Evolutionary conservation across 345 rosid genomes (phyloP).

Genomic region (Abelmoschus esculentus): DNA sequence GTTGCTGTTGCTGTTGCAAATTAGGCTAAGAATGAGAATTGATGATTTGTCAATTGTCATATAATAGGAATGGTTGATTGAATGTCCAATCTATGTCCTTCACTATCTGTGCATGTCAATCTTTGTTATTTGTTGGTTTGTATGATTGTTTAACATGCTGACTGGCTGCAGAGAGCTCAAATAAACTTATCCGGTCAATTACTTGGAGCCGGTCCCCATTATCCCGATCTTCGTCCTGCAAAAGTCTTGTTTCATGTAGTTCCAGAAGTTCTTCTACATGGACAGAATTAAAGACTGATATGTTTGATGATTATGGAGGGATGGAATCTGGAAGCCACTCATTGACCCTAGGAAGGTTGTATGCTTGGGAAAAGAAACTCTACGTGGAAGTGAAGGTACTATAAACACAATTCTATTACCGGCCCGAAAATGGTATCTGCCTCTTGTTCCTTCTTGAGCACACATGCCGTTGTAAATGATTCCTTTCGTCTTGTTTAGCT

Average conservation of each 20-base stretch:
- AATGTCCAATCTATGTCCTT: background rate
- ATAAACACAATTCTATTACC: background rate
- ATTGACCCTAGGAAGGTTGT: conserved; percentile 28
- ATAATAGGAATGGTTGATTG: background rate
- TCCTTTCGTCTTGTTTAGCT: background rate
- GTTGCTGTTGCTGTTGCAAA: background rate
- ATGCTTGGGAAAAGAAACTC: conserved; percentile 47
- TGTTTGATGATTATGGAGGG: conserved; percentile 23
- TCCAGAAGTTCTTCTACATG: conserved; percentile 27
- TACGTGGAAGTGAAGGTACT: conserved; percentile 39
- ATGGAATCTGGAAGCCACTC: conserved; percentile 38
- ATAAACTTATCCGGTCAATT: conserved; percentile 25
- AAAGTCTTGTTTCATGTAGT: conserved; percentile 26
- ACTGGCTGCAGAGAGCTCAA: conserved; percentile 31
- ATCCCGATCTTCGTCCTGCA: conserved; percentile 26
- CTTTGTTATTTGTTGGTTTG: background rate
- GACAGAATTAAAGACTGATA: conserved; percentile 22
- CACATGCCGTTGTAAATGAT: background rate
- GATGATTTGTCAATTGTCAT: background rate
- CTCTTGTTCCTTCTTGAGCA: background rate
- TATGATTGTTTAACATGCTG: background rate
- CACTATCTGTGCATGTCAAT: background rate
- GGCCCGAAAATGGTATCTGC: background rate
- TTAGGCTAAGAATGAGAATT: background rate
- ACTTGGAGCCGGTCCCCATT: conserved; percentile 23